Evolutionary conservation across 106 monocot species (phyloP), one percentile per base, ranked within the genome.

Genomic region (Dendrobium nobile): DNA sequence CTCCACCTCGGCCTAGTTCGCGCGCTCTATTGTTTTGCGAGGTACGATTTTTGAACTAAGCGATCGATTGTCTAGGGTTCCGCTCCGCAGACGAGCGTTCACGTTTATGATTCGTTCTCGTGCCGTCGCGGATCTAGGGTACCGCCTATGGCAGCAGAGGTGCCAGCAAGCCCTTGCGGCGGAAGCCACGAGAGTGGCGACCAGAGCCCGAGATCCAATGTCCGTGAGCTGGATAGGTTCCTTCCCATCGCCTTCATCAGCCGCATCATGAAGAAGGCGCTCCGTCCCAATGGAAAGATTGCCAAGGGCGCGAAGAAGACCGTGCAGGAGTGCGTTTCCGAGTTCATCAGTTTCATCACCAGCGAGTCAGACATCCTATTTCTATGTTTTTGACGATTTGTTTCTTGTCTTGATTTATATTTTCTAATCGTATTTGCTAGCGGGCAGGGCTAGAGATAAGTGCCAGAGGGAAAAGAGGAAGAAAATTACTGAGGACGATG

Each of bases 261-360:
- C 6, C 80, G 88, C 28, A 93, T 93, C 79, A 93, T 93, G 93
- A 81, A 85, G 82, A 82, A 85, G 37, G 90, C 75, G 18, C 77
- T 93, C n/a, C 93, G 90, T 26, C 84, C 80, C 48, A 88, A 90
- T 78, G 93, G 87, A 10, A 93, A 93, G 84, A 93, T 90, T 68
- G 85, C 93, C 20, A 88, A 93, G 59, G n/a, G n/a, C n/a, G 83
- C 90, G 9, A 93, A 93, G 85, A 90, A 93, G 58, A 81, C 86
- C 27, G 27, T 93, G 41, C 90, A 93, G 85, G 93, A 93, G 85
- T 93, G 93, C 81, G 90, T 90, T 41, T 93, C 90, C 58, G 90
- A 90, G 93, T 93, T 88, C 87, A 93, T 93, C 74, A 85, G 88
- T 78, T 93, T 93, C 86, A 81, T 93, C 80, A 93, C 93, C 51